Evolutionary conservation across 75 land plant genomes (phyloP).

Genomic region (Chamaecyparis obtusa): DNA sequence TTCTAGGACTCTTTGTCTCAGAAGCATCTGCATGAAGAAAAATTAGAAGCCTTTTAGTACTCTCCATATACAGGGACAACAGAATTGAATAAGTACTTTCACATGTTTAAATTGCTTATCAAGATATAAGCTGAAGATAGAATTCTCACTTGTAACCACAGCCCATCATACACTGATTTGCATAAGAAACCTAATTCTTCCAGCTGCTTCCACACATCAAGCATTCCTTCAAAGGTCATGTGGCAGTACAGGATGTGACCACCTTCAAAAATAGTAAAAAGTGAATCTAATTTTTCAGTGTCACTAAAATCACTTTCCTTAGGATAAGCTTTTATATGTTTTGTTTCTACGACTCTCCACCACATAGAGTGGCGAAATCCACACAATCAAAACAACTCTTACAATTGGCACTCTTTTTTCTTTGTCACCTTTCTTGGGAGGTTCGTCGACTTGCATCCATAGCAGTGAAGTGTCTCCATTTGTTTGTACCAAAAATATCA

Average conservation of each 20-base stretch:
- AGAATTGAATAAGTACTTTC: neutral
- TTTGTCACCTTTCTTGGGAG: too few relatives aligned
- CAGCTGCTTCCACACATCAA: slow-evolving; percentile 75
- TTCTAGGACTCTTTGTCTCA: slow-evolving; percentile 76
- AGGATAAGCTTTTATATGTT: slow-evolving; percentile 48
- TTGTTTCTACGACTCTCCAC: slow-evolving; percentile 80
- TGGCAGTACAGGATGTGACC: slow-evolving; percentile 93
- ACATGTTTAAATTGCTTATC: neutral
- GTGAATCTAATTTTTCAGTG: slow-evolving; percentile 76
- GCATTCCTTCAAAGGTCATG: slow-evolving; percentile 91
- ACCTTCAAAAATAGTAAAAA: slow-evolving; percentile 85
- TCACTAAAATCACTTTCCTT: slow-evolving; percentile 37
- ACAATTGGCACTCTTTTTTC: too few relatives aligned
- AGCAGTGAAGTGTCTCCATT: too few relatives aligned
- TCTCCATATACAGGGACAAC: slow-evolving; percentile 3
- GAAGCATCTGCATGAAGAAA: slow-evolving; percentile 66
- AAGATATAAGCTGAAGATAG: neutral
- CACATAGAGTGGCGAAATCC: too few relatives aligned
- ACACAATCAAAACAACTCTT: too few relatives aligned
- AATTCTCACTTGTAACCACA: slow-evolving; percentile 89
- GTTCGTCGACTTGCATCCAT: too few relatives aligned
- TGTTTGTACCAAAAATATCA: too few relatives aligned
- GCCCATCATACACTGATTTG: slow-evolving; percentile 90
- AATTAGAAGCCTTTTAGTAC: neutral
- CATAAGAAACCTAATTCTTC: slow-evolving; percentile 96